Percentiles rank a stretch among this genome's conserved stretches.
Evolutionary conservation across 495 filamentous ascomycete species (phyloP).

Genomic region (Endocarpon pusillum): DNA sequence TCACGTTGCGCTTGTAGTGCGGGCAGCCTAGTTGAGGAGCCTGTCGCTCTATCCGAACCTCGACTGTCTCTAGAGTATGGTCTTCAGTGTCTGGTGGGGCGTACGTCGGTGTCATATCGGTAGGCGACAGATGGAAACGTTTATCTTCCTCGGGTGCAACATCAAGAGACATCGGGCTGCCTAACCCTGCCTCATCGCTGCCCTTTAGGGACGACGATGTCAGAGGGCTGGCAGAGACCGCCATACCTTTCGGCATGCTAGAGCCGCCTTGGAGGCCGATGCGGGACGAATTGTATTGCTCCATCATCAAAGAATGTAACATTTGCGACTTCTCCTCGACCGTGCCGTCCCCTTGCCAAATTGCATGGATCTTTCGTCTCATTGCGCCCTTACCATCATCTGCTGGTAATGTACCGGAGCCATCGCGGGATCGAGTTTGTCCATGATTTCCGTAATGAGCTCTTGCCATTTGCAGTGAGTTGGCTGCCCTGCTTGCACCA

Average conservation of each 20-base stretch:
- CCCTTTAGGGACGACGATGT: not conserved
- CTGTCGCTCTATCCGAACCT: slow-evolving; percentile 24
- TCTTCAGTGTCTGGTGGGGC: slow-evolving; percentile 20
- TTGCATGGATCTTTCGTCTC: slow-evolving; percentile 57
- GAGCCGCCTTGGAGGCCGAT: slow-evolving; percentile 21
- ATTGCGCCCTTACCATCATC: slow-evolving; percentile 82
- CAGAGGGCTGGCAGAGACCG: slow-evolving; percentile 18
- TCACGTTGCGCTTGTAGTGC: slow-evolving; percentile 93
- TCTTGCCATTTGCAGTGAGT: slow-evolving; percentile 6
- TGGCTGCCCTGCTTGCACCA: no score
- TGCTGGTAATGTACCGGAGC: slow-evolving; percentile 42
- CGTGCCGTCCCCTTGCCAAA: slow-evolving; percentile 29
- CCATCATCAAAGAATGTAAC: slow-evolving; percentile 71
- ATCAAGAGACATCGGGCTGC: no score
- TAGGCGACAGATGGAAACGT: slow-evolving; percentile 47
- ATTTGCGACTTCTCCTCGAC: slow-evolving; percentile 58
- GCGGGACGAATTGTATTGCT: slow-evolving; percentile 46
- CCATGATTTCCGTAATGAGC: slow-evolving; percentile 2
- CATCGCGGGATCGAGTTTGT: slow-evolving; percentile 1
- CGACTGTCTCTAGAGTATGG: slow-evolving; percentile 18
- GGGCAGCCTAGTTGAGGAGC: slow-evolving; percentile 52
- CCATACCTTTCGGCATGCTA: slow-evolving; percentile 19
- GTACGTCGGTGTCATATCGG: slow-evolving; percentile 59
- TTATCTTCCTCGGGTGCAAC: slow-evolving; percentile 24
- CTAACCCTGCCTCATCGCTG: not conserved